A percentile compares a stretch with the other conserved stretches of the same genome.
Conservation (phyloP, 768 basidiomycete genomes). For the Lactarius evosmus region DNA sequence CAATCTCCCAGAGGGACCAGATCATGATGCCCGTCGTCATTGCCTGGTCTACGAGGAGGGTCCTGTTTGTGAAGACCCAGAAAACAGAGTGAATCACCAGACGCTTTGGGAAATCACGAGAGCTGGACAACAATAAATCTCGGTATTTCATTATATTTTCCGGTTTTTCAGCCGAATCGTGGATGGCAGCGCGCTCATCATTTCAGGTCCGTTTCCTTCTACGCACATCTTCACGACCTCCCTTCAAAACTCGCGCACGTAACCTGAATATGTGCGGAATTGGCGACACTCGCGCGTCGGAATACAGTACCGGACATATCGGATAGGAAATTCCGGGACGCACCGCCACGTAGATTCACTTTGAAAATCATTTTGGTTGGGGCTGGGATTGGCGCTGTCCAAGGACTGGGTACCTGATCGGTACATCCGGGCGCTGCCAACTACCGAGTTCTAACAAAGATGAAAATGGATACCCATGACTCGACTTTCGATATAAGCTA, state of each 20-base stretch:
- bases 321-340: slow-evolving; percentile 16
- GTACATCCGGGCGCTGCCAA: neutral
- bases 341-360: slow-evolving; percentile 25
- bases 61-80: neutral
- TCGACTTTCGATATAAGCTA: slow-evolving; percentile 31
- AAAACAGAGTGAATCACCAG: neutral
- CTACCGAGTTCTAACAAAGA: neutral
- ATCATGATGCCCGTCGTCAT: slow-evolving; percentile 22
- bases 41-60: slow-evolving; percentile 27
- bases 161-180: slow-evolving; percentile 13
- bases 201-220: slow-evolving; percentile 4
- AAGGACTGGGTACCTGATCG: neutral
- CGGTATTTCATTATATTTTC: neutral
- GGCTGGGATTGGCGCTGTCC: slow-evolving; percentile 7
- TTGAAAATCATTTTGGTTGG: slow-evolving; percentile 19
- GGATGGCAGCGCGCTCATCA: slow-evolving; percentile 11
- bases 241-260: neutral
- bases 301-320: slow-evolving; percentile 1
- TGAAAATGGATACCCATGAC: no score
- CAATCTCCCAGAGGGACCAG: slow-evolving; percentile 27
- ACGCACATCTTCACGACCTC: slow-evolving; percentile 6
- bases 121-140: slow-evolving; percentile 17
- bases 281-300: slow-evolving; percentile 7
- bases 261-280: slow-evolving; percentile 6
- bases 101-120: neutral